Percentiles rank a stretch among this genome's conserved stretches.
Conservation (phyloP, 2,329 filamentous ascomycete genomes). For the Domatiomyces catenatus region DNA sequence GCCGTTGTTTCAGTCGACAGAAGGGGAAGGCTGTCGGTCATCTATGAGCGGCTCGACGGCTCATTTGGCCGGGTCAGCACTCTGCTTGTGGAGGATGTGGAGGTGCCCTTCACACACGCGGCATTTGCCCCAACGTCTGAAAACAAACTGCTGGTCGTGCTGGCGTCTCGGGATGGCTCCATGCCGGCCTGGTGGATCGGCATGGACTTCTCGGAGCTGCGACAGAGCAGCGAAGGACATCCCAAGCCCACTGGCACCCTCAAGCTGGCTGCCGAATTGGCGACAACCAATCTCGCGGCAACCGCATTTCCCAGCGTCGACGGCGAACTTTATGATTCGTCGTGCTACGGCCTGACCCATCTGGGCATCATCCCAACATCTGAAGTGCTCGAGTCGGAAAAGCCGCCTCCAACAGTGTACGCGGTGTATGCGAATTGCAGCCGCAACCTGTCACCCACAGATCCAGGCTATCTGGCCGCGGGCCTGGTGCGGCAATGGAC, state of each 20-base stretch:
- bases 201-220: constrained; percentile 23
- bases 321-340: constrained; percentile 22
- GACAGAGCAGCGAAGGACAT: constrained; percentile 25
- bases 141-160: constrained; percentile 13
- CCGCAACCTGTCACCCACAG: constrained; percentile 34
- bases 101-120: constrained; percentile 22
- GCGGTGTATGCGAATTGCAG: constrained; percentile 54
- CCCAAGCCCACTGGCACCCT: constrained; percentile 4
- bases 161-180: constrained; percentile 7
- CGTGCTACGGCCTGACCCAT: constrained; percentile 50
- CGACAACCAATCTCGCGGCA: constrained; percentile 6
- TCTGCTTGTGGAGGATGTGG: constrained; percentile 3
- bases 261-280: constrained; percentile 16
- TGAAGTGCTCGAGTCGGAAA: constrained; percentile 42
- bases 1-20: constrained; percentile 64
- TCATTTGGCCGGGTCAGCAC: constrained; percentile 51
- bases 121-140: constrained; percentile 28
- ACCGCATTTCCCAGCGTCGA: constrained; percentile 10
- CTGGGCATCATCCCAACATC: constrained; percentile 57
- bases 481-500: constrained; percentile 77
- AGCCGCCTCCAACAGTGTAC: constrained; percentile 47
- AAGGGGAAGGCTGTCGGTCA: constrained; percentile 56
- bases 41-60: constrained; percentile 60
- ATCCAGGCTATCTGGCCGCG: constrained; percentile 48
- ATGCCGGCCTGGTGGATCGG: constrained; percentile 11